Conservation (phyloP, 345 rosid species). For the Noccaea caerulescens region DNA sequence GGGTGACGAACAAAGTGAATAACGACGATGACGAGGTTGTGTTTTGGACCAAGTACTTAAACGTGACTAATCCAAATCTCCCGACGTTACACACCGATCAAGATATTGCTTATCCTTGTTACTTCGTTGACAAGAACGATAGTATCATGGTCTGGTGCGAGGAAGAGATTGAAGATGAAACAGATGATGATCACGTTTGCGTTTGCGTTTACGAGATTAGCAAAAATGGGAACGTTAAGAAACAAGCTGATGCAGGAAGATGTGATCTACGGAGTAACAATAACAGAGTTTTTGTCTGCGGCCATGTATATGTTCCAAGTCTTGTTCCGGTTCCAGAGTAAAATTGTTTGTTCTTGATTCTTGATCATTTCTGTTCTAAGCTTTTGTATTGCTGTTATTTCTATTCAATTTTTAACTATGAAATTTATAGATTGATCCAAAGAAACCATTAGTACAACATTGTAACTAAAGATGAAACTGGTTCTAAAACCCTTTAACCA, state of each 20-base stretch:
- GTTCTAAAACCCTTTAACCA: slow-evolving; percentile 28
- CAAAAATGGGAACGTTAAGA: slow-evolving; percentile 21
- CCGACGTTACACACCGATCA: slow-evolving; percentile 41
- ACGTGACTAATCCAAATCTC: slow-evolving; percentile 22
- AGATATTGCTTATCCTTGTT: slow-evolving; percentile 32
- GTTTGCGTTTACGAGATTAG: slow-evolving; percentile 31
- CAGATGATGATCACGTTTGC: slow-evolving; percentile 23
- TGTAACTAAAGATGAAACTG: slow-evolving; percentile 28
- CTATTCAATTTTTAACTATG: background rate
- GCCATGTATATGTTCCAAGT: slow-evolving; percentile 35
- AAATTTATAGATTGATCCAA: background rate
- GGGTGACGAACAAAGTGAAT: slow-evolving; percentile 26
- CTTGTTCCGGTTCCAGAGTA: slow-evolving; percentile 37
- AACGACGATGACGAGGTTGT: slow-evolving; percentile 26
- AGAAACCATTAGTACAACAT: slow-evolving; percentile 36
- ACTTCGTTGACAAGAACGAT: slow-evolving; percentile 32
- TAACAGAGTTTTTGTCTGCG: slow-evolving; percentile 19
- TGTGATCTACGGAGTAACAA: slow-evolving; percentile 8
- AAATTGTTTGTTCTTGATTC: background rate
- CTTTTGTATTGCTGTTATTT: background rate
- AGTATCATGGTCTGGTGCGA: slow-evolving; percentile 35
- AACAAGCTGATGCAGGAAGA: slow-evolving; percentile 23
- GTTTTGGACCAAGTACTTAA: slow-evolving; percentile 31
- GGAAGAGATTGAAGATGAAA: background rate
- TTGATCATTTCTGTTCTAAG: background rate